These are phyloP conservation scores for Xylaria intraflava DNA, from an alignment of 495 filamentous ascomycete species.

Conservation along the genomic window DNA sequence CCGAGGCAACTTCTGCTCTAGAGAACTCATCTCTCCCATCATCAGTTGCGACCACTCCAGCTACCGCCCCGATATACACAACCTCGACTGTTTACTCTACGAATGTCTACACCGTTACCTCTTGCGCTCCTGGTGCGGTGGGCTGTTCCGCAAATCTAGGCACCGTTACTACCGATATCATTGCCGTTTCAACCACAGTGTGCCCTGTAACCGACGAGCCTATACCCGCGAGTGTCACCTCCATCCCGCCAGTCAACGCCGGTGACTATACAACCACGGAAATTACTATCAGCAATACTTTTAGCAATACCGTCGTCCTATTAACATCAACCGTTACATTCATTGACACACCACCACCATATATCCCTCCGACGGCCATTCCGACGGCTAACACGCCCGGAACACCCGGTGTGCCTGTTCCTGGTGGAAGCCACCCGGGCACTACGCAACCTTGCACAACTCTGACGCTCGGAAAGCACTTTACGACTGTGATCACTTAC, in stretches of 20 bases:
- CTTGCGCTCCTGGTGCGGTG: conserved; percentile 45
- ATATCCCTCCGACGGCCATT: background rate
- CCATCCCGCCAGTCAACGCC: background rate
- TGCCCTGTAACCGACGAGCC: conserved; percentile 20
- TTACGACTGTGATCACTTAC: conserved; percentile 22
- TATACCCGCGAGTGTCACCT: background rate
- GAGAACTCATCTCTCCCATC: conserved; percentile 4
- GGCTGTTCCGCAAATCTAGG: conserved; percentile 44
- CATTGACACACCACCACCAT: conserved; percentile 17
- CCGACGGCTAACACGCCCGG: background rate
- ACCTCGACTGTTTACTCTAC: conserved; percentile 48
- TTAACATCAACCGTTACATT: conserved; percentile 37
- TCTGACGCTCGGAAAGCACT: conserved; percentile 19
- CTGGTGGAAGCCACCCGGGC: conserved; percentile 2
- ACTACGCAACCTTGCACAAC: conserved; percentile 16
- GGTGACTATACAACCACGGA: conserved; percentile 32
- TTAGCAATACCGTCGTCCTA: conserved; percentile 48
- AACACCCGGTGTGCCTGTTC: background rate
- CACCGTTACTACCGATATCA: conserved; percentile 22
- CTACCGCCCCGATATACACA: conserved; percentile 14
- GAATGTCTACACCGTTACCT: conserved; percentile 45
- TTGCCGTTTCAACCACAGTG: conserved; percentile 25
- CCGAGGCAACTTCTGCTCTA: conserved; percentile 16
- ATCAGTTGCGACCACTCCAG: conserved; percentile 2
- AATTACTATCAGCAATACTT: conserved; percentile 44